Evolutionary conservation across 352 stramenopile species (phyloP).

Genomic region (Globisporangium recalcitrans): DNA sequence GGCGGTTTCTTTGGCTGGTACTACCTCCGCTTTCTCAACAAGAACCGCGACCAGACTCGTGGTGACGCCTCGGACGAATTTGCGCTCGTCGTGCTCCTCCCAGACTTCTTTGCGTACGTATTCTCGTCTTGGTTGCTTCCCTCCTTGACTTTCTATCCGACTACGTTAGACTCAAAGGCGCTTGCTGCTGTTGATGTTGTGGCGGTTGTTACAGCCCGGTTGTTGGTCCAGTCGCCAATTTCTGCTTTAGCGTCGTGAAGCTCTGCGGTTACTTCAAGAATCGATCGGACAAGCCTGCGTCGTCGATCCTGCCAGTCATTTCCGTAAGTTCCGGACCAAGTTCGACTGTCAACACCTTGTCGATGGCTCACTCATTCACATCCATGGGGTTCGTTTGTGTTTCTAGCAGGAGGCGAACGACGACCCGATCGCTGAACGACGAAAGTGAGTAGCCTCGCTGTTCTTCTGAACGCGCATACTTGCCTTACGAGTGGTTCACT

Average conservation of each 20-base stretch:
- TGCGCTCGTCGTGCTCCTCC: constrained; percentile 58
- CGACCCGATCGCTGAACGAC: constrained; percentile 78
- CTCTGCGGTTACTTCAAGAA: constrained; percentile 85
- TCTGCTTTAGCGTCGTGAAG: constrained; percentile 81
- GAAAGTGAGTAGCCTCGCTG: constrained; percentile 55
- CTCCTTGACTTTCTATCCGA: background rate
- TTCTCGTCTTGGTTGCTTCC: background rate
- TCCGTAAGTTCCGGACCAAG: constrained; percentile 25
- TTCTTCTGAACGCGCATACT: too few species aligned
- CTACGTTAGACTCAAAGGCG: background rate
- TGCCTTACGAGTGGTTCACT: too few species aligned
- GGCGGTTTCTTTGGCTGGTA: constrained; percentile 83
- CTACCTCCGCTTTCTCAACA: constrained; percentile 81
- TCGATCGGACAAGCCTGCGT: constrained; percentile 46
- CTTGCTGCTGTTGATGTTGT: constrained; percentile 1
- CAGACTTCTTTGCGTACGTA: constrained; percentile 63
- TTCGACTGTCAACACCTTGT: background rate
- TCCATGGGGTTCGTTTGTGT: background rate
- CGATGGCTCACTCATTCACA: background rate
- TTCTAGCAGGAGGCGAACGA: constrained; percentile 38
- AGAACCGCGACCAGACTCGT: constrained; percentile 65
- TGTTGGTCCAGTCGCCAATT: constrained; percentile 61
- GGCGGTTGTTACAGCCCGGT: constrained; percentile 30
- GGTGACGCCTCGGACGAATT: constrained; percentile 81
- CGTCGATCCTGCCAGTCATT: constrained; percentile 58